Evolutionary conservation across 2,329 filamentous ascomycete genomes (phyloP).

Genomic region (Xylariaceae sp.): DNA sequence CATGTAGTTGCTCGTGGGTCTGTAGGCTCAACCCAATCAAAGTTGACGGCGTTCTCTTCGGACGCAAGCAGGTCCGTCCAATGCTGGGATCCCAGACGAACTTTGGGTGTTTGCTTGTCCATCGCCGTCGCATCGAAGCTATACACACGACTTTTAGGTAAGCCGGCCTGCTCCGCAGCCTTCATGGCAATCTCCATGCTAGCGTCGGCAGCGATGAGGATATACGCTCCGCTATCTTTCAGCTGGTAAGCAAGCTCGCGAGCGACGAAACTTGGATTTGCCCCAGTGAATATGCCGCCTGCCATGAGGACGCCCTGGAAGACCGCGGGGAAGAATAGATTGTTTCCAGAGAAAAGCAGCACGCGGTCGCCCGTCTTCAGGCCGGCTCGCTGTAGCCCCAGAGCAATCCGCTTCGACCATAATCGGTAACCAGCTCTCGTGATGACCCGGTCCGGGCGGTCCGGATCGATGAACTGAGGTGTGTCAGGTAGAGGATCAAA

Average conservation of each 20-base stretch:
- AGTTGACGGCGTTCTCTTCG: conserved; percentile 55
- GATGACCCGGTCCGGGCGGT: conserved; percentile 70
- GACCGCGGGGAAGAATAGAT: conserved; percentile 73
- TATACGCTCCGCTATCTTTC: conserved; percentile 70
- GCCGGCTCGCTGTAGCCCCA: conserved; percentile 69
- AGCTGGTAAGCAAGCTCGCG: conserved; percentile 80
- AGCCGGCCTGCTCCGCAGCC: conserved; percentile 65
- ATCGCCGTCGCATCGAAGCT: conserved; percentile 66
- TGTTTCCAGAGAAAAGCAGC: conserved; percentile 76
- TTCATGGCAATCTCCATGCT: conserved; percentile 69
- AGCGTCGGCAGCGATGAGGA: conserved; percentile 68
- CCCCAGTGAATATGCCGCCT: conserved; percentile 78
- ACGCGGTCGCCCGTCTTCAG: conserved; percentile 73
- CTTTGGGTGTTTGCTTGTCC: conserved; percentile 36
- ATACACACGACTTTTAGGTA: conserved; percentile 65
- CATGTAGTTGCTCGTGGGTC: conserved; percentile 62
- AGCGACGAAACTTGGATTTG: conserved; percentile 72
- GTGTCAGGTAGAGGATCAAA: conserved; percentile 51
- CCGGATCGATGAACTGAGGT: conserved; percentile 67
- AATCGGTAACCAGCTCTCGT: conserved; percentile 70
- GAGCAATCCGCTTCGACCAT: conserved; percentile 74
- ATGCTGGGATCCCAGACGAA: conserved; percentile 36
- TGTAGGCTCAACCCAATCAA: conserved; percentile 67
- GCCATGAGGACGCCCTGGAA: conserved; percentile 80
- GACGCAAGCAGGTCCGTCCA: conserved; percentile 41